Conservation (phyloP, 2,329 filamentous ascomycete genomes). For the Cordyceps tenuipes region DNA sequence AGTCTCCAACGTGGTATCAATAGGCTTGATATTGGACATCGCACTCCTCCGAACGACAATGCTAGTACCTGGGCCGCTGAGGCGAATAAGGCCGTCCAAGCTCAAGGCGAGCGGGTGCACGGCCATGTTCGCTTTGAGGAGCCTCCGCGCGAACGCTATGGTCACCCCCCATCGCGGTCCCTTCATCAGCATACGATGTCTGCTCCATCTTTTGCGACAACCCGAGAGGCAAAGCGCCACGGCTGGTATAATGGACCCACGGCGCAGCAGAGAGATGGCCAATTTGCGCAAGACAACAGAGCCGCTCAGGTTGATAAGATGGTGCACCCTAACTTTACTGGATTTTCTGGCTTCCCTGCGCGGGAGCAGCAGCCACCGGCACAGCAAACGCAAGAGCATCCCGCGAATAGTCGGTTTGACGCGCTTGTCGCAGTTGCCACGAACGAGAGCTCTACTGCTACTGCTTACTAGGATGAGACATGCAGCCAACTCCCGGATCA, state of each 20-base stretch:
- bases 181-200: slow-evolving; percentile 53
- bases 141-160: slow-evolving; percentile 24
- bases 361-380: slow-evolving; percentile 21
- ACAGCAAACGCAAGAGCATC: slow-evolving; percentile 12
- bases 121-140: slow-evolving; percentile 47
- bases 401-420: slow-evolving; percentile 24
- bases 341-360: slow-evolving; percentile 43
- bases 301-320: slow-evolving; percentile 46
- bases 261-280: slow-evolving; percentile 29
- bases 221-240: slow-evolving; percentile 55
- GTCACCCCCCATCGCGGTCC: slow-evolving; percentile 23
- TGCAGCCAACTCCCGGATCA: too few species aligned
- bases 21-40: slow-evolving; percentile 54
- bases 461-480: slow-evolving; percentile 26
- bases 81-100: slow-evolving; percentile 45
- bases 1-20: slow-evolving; percentile 58
- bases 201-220: slow-evolving; percentile 46
- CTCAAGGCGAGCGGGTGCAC: slow-evolving; percentile 42
- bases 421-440: slow-evolving; percentile 37
- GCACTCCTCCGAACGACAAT: slow-evolving; percentile 41
- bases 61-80: slow-evolving; percentile 51
- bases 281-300: slow-evolving; percentile 23
- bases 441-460: slow-evolving; percentile 34
- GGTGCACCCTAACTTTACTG: slow-evolving; percentile 47
- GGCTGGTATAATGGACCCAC: slow-evolving; percentile 61